Conservation (phyloP, 179 eudicot genomes). For the Silene coronaria region DNA sequence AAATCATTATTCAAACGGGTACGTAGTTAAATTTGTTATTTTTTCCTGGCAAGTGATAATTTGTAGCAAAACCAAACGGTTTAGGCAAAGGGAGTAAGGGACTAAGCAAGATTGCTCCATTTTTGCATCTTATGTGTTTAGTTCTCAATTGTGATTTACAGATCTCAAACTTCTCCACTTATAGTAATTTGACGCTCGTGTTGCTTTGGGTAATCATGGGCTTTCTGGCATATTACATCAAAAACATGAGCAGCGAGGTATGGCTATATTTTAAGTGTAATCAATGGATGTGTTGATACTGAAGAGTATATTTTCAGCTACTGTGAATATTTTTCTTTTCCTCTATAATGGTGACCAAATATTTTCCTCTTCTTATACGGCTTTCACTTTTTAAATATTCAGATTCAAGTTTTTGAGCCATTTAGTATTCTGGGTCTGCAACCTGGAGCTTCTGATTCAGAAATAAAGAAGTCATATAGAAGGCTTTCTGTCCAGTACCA, state of each 20-base stretch:
- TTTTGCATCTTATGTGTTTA: not conserved
- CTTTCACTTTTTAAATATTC: conserved; percentile 15
- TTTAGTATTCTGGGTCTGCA: conserved; percentile 79
- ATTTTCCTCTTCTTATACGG: not conserved
- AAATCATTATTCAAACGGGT: conserved; percentile 68
- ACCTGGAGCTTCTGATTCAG: conserved; percentile 77
- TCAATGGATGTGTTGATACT: not conserved
- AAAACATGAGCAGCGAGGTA: conserved; percentile 74
- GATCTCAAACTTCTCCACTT: conserved; percentile 68
- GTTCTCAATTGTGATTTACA: conserved; percentile 27
- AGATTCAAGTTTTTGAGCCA: conserved; percentile 85
- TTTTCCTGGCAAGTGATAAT: too few species aligned
- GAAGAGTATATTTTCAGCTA: not conserved
- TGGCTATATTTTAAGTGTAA: conserved; percentile 3
- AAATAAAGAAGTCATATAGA: conserved; percentile 84
- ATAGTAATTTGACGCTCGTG: conserved; percentile 70
- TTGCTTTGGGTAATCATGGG: conserved; percentile 77
- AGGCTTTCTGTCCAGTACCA: conserved; percentile 81
- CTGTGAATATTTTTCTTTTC: not conserved
- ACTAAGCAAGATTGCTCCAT: not conserved
- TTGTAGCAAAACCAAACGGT: too few species aligned
- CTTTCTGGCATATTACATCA: conserved; percentile 65
- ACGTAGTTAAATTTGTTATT: conserved; percentile 13
- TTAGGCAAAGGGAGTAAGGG: too few species aligned
- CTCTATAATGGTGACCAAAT: not conserved